Percentiles rank a stretch among this genome's conserved stretches.
Conservation (phyloP, 2,329 filamentous ascomycete genomes). For the Chalaropsis ovoidea region DNA sequence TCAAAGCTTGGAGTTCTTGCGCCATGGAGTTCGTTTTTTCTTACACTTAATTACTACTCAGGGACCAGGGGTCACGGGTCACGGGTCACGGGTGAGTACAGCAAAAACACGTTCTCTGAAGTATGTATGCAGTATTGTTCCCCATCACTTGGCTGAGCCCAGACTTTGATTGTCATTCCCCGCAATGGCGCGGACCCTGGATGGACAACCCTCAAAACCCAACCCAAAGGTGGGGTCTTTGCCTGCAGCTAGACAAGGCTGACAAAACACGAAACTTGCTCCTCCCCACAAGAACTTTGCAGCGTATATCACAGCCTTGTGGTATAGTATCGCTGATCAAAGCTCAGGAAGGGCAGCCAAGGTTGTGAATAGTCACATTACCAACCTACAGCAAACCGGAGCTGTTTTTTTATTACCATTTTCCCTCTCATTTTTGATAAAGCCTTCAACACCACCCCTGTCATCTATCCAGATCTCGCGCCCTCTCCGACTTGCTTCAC, state of each 20-base stretch:
- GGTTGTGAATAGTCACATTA: not conserved
- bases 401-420: not conserved
- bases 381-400: not conserved
- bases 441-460: not conserved
- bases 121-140: too few species aligned
- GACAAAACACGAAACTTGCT: not conserved
- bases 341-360: not conserved
- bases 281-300: not conserved
- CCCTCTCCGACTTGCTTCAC: too few species aligned
- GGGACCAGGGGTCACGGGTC: not conserved
- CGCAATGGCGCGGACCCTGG: not conserved
- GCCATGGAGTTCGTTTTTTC: not conserved
- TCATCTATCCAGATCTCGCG: not conserved
- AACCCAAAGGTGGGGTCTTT: not conserved
- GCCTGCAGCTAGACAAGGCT: constrained; percentile 5
- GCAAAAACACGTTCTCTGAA: not conserved
- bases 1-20: not conserved
- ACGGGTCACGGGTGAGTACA: not conserved
- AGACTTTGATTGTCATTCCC: too few species aligned
- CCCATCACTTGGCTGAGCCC: too few species aligned
- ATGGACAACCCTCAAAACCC: not conserved
- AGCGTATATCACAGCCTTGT: constrained; percentile 12
- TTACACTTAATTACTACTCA: not conserved
- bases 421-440: not conserved
- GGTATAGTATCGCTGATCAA: not conserved